Evolutionary conservation across 345 rosid species (phyloP).

Genomic region (Eucalyptus camaldulensis): DNA sequence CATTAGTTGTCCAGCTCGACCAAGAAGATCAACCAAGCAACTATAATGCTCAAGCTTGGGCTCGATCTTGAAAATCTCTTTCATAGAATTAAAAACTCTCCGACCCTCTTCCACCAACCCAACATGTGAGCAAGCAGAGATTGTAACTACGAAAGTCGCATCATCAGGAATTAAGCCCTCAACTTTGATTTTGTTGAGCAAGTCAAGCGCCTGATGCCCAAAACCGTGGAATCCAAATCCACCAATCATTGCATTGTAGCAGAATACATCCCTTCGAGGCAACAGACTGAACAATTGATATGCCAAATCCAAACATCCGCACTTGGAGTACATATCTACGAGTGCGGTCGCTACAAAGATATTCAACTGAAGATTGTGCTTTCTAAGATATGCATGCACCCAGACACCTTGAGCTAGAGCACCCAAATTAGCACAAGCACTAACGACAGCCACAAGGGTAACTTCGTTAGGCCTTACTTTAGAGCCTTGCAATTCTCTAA

Average conservation of each 20-base stretch:
- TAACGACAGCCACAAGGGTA: slow-evolving; percentile 41
- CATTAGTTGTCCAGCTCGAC: slow-evolving; percentile 34
- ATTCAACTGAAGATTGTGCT: slow-evolving; percentile 22
- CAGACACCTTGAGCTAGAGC: slow-evolving; percentile 33
- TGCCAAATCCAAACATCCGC: slow-evolving; percentile 28
- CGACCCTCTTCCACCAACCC: slow-evolving; percentile 42
- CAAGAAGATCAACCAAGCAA: slow-evolving; percentile 51
- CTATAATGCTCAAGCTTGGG: slow-evolving; percentile 63
- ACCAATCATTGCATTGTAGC: slow-evolving; percentile 54
- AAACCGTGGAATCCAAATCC: slow-evolving; percentile 40
- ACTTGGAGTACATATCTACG: slow-evolving; percentile 20
- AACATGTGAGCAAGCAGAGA: slow-evolving; percentile 54
- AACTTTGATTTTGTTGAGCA: slow-evolving; percentile 17
- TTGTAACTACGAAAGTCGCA: slow-evolving; percentile 34
- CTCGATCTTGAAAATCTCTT: slow-evolving; percentile 14
- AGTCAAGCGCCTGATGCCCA: slow-evolving; percentile 26
- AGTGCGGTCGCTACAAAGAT: slow-evolving; percentile 46
- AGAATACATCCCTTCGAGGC: slow-evolving; percentile 19
- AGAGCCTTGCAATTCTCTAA: slow-evolving; percentile 24
- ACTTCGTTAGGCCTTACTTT: slow-evolving; percentile 45
- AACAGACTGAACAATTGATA: slow-evolving; percentile 39
- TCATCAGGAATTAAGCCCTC: slow-evolving; percentile 37
- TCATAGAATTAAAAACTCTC: slow-evolving; percentile 34
- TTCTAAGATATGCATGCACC: slow-evolving; percentile 46
- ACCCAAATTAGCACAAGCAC: slow-evolving; percentile 47